These are phyloP conservation scores for Trichomonascus vanleenenianus DNA, from an alignment of 805 yeast genomes.

Conservation along the genomic window DNA sequence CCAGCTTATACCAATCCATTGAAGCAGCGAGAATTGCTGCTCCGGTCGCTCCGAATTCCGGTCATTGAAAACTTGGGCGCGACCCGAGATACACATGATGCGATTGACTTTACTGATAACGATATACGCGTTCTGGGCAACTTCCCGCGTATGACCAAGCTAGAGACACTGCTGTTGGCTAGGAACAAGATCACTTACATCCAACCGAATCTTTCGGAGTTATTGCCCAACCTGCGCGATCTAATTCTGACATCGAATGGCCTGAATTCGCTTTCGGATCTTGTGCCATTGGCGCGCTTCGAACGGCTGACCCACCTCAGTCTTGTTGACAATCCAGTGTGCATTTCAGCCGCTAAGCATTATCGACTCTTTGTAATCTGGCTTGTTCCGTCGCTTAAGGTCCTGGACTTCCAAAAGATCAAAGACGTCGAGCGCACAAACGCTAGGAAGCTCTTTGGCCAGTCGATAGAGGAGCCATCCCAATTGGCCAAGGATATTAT, in stretches of 20 bases:
- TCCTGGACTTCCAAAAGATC: conserved; percentile 63
- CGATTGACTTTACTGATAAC: conserved; percentile 71
- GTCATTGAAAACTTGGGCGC: conserved; percentile 38
- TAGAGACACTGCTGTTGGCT: conserved; percentile 51
- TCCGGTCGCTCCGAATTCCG: conserved; percentile 34
- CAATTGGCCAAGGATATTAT: conserved; percentile 28
- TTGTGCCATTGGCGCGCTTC: conserved; percentile 36
- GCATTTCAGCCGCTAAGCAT: conserved; percentile 32
- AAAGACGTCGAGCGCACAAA: conserved; percentile 43
- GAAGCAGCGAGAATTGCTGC: conserved; percentile 35
- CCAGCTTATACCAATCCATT: conserved; percentile 42
- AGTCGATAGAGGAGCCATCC: conserved; percentile 22
- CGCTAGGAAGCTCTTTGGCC: conserved; percentile 40
- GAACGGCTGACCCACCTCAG: conserved; percentile 40
- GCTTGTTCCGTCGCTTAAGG: conserved; percentile 52
- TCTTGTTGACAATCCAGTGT: conserved; percentile 52
- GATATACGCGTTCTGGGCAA: conserved; percentile 48
- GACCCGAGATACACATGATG: conserved; percentile 38
- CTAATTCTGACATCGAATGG: conserved; percentile 47
- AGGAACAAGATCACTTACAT: conserved; percentile 49
- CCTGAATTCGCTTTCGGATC: conserved; percentile 37
- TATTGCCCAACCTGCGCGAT: conserved; percentile 42
- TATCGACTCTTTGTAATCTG: conserved; percentile 57
- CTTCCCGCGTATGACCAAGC: conserved; percentile 38
- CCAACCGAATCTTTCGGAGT: conserved; percentile 29